Evolutionary conservation across 1,139 yeast species (phyloP), one percentile per base, ranked within the genome.

Genomic region (Kodamaea arcana): DNA sequence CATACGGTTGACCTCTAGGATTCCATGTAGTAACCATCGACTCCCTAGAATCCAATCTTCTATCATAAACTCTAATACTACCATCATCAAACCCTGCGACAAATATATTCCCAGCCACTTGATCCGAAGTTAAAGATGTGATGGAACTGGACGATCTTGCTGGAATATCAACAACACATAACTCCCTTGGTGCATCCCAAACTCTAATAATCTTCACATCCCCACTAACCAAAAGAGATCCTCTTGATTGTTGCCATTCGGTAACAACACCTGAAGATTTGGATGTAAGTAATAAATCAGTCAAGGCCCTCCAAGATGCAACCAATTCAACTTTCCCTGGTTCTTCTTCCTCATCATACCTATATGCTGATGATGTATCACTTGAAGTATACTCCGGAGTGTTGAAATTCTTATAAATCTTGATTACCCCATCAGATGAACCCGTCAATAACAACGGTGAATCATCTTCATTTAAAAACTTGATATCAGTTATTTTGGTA

Each of bases 241-340:
- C 99, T 44, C 97, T 69, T 31, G 94, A 83, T 55, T 92, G 99
- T 53, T 90, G 97, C 98, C 99, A 92, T 50, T 92, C 97, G 4
- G 92, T 79, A 24, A 88, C 75, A 35, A 94, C 66, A 3, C 97
- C 96, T 15, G 88, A 78, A 34, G 92, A 81, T 47, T 85, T 77
- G 14, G 92, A 84, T 0, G 96, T 83, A 24, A 84, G 65, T 22
- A 87, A 62, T 47, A 90, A 67, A 56, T 92, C 97, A 0, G 95
- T 82, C 38, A 92, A 68, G 0, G 95, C 97, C 54, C 97, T 75
- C 97, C 98, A 94, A 0, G 97, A 78, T 0, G 95, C 77, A 2
- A 88, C 80, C 36, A 86, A 60, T 47, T 83, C 83, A 8, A 81
- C 68, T 9, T 54, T 52, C 11, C 49, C 46, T 4, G 53, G 54